A percentile compares a stretch with the other conserved stretches of the same genome.
Conservation (phyloP, 2,329 filamentous ascomycete species). For the Graphiopsis chlorocephala region DNA sequence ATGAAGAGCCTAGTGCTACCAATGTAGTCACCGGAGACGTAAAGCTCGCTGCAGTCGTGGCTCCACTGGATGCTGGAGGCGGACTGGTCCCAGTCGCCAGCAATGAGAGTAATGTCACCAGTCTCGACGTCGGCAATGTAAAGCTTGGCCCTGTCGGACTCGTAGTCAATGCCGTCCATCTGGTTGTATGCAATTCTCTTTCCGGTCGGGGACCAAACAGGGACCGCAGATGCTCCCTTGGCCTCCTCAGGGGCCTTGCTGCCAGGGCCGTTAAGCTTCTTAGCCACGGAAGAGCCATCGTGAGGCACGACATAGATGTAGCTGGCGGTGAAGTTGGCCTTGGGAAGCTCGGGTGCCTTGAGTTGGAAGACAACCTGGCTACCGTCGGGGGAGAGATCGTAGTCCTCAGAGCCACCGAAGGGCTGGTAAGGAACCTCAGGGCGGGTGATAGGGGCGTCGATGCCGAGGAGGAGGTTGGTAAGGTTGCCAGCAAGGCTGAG, state of each 20-base stretch:
- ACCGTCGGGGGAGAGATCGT: slow-evolving; percentile 27
- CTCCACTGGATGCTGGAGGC: slow-evolving; percentile 22
- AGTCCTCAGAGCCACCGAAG: slow-evolving; percentile 23
- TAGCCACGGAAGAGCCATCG: slow-evolving; percentile 26
- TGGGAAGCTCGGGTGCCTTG: slow-evolving; percentile 26
- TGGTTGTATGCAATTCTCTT: slow-evolving; percentile 25
- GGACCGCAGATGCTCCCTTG: slow-evolving; percentile 23
- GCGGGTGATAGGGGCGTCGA: slow-evolving; percentile 26
- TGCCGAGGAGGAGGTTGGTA: slow-evolving; percentile 24
- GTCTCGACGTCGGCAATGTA: slow-evolving; percentile 25
- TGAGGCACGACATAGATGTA: slow-evolving; percentile 29
- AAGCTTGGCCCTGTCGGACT: slow-evolving; percentile 25
- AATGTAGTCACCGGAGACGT: slow-evolving; percentile 23
- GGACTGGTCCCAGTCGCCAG: slow-evolving; percentile 25
- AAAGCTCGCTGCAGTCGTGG: slow-evolving; percentile 21
- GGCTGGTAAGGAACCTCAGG: slow-evolving; percentile 26
- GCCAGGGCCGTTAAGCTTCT: slow-evolving; percentile 26
- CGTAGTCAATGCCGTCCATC: slow-evolving; percentile 26
- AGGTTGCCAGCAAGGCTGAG: slow-evolving; percentile 22
- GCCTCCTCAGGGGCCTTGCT: slow-evolving; percentile 25
- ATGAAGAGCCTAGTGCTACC: slow-evolving; percentile 26
- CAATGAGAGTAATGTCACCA: slow-evolving; percentile 23
- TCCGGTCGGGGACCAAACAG: slow-evolving; percentile 25
- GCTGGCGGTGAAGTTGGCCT: slow-evolving; percentile 26
- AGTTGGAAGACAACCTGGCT: slow-evolving; percentile 26